phyloP scores from a whole-genome alignment of 257 asterid genomes.

The Ophiorrhiza pumila region DNA sequence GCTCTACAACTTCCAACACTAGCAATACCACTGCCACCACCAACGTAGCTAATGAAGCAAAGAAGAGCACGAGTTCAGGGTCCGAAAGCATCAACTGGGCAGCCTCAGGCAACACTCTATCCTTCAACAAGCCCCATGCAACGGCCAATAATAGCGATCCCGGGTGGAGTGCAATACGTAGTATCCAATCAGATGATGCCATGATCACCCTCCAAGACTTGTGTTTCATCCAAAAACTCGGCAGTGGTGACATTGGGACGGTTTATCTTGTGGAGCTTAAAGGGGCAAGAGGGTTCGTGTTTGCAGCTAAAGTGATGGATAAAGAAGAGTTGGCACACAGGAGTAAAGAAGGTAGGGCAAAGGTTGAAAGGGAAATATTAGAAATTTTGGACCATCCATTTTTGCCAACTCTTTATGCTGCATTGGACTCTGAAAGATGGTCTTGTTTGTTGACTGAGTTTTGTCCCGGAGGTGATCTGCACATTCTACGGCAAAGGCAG shows the following conservation, averaged over 20 bases:
- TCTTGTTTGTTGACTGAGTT: conserved; percentile 66
- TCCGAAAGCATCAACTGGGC: conserved; percentile 18
- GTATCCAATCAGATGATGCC: conserved; percentile 18
- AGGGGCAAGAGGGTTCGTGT: conserved; percentile 37
- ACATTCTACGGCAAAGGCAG: conserved; percentile 66
- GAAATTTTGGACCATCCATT: conserved; percentile 80
- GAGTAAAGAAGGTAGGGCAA: conserved; percentile 68
- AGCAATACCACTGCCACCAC: conserved; percentile 20
- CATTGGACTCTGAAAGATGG: conserved; percentile 60
- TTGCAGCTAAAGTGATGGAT: conserved; percentile 81
- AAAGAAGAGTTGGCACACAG: conserved; percentile 66
- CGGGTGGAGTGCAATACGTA: conserved; percentile 23
- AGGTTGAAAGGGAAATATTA: conserved; percentile 62
- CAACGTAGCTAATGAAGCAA: conserved; percentile 8
- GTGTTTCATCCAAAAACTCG: conserved; percentile 50
- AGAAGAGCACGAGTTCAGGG: conserved; percentile 14
- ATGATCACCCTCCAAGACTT: conserved; percentile 46
- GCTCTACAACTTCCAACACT: conserved; percentile 22
- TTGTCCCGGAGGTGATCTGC: conserved; percentile 88
- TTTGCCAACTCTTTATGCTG: conserved; percentile 63
- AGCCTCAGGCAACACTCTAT: not conserved
- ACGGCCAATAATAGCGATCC: conserved; percentile 11
- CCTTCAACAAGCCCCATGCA: conserved; percentile 24
- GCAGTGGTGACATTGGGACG: conserved; percentile 74
- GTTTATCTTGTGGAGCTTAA: conserved; percentile 73